phyloP scores from a whole-genome alignment of 371 early-diverging fungal species.

The Umbelopsis sp. region DNA sequence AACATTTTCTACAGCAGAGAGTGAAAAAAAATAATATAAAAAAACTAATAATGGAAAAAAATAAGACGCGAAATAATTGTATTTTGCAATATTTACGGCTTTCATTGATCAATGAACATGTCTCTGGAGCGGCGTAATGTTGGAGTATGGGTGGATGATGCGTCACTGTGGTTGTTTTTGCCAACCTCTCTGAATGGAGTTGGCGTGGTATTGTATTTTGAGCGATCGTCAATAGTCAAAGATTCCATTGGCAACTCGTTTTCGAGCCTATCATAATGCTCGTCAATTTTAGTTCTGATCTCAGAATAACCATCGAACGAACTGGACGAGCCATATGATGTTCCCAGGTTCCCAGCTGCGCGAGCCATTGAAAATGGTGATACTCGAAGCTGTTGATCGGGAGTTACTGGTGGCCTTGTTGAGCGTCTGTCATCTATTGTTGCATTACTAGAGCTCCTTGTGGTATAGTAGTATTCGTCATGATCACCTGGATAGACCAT shows the following conservation, averaged over 20 bases:
- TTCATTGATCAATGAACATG: not conserved
- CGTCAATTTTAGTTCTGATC: not conserved
- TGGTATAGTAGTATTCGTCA: not conserved
- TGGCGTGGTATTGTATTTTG: not conserved
- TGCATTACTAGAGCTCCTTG: conserved; percentile 1
- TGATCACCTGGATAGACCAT: not conserved
- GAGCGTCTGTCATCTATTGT: not conserved
- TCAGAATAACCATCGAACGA: not conserved
- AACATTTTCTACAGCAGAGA: not conserved
- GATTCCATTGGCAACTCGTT: not conserved
- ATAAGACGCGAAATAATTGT: no score
- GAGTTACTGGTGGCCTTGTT: not conserved
- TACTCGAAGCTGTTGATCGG: not conserved
- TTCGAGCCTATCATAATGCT: not conserved
- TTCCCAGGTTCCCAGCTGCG: not conserved
- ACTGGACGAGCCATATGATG: not conserved
- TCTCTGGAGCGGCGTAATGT: conserved; percentile 6
- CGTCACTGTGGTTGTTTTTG: no score
- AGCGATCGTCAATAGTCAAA: not conserved
- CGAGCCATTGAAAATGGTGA: conserved; percentile 14
- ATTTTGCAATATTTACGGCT: not conserved
- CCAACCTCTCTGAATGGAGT: not conserved
- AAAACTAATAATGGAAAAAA: no score
- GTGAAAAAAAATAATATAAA: no score
- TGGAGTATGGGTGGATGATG: not conserved